phyloP scores from a whole-genome alignment of 805 yeast genomes.

The Yamadazyma scolyti region DNA sequence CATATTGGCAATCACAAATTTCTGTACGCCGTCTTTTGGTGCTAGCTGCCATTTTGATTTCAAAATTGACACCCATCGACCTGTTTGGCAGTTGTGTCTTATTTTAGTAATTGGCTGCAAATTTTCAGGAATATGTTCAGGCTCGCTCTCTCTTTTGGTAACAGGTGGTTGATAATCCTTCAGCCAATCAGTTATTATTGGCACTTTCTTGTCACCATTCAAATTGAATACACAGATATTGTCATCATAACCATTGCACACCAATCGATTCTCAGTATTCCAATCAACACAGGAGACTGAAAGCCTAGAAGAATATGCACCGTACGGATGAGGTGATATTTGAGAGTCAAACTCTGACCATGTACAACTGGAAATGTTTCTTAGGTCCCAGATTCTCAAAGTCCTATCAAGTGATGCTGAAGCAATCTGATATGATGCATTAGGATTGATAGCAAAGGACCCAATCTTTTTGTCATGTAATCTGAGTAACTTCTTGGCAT shows the following conservation, averaged over 20 bases:
- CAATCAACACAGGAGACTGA: conserved; percentile 86
- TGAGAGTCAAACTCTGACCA: conserved; percentile 59
- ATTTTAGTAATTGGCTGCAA: conserved; percentile 61
- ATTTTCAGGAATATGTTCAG: conserved; percentile 26
- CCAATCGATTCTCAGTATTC: conserved; percentile 64
- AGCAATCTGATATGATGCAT: conserved; percentile 59
- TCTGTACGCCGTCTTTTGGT: conserved; percentile 70
- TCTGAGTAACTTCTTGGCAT: conserved; percentile 40
- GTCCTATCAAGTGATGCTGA: conserved; percentile 89
- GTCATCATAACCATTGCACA: conserved; percentile 93
- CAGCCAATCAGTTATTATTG: conserved; percentile 24
- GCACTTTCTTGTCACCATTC: conserved; percentile 36
- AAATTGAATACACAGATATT: conserved; percentile 63
- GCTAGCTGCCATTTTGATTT: conserved; percentile 82
- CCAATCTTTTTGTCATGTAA: conserved; percentile 91
- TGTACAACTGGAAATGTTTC: conserved; percentile 41
- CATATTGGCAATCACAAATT: conserved; percentile 93
- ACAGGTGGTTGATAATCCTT: conserved; percentile 5
- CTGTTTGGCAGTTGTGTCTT: conserved; percentile 92
- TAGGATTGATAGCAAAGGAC: conserved; percentile 78
- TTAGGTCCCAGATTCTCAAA: conserved; percentile 80
- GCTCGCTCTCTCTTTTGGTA: conserved; percentile 12
- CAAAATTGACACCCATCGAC: conserved; percentile 92
- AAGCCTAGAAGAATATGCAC: conserved; percentile 67
- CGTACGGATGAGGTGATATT: conserved; percentile 48